These are phyloP conservation scores for Macrocystidia cucumis DNA, from an alignment of 1,284 basidiomycete genomes.

Conservation along the genomic window DNA sequence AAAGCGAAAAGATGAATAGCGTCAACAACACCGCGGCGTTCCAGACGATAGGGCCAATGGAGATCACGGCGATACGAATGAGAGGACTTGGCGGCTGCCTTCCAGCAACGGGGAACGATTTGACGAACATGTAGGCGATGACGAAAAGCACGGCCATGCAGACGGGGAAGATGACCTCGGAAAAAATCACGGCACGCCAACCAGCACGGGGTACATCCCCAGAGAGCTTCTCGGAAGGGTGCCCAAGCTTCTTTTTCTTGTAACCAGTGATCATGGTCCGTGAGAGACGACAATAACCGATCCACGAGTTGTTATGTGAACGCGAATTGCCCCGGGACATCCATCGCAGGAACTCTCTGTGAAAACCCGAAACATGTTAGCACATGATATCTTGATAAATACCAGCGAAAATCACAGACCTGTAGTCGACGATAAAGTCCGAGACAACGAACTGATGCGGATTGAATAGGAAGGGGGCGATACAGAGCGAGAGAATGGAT, in stretches of 20 bases:
- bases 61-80: slow-evolving; percentile 88
- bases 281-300: slow-evolving; percentile 92
- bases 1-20: slow-evolving; percentile 85
- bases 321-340: slow-evolving; percentile 96
- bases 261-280: slow-evolving; percentile 95
- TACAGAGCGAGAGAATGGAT: slow-evolving; percentile 79
- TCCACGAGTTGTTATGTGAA: slow-evolving; percentile 97
- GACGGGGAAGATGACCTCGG: slow-evolving; percentile 83
- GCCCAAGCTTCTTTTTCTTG: slow-evolving; percentile 93
- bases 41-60: slow-evolving; percentile 93
- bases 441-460: slow-evolving; percentile 94
- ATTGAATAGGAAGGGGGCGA: slow-evolving; percentile 95
- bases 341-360: slow-evolving; percentile 90
- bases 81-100: slow-evolving; percentile 66
- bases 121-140: slow-evolving; percentile 87
- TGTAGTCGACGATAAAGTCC: slow-evolving; percentile 94
- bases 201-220: slow-evolving; percentile 86
- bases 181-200: slow-evolving; percentile 84
- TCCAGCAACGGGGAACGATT: slow-evolving; percentile 69
- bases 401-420: slow-evolving; percentile 34
- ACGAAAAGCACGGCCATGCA: slow-evolving; percentile 80
- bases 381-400: background rate
- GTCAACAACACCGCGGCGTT: slow-evolving; percentile 86
- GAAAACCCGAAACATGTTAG: slow-evolving; percentile 10
- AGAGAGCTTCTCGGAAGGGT: slow-evolving; percentile 92